Conservation (phyloP, 371 early-diverging fungal species). For the Racocetra persica region DNA sequence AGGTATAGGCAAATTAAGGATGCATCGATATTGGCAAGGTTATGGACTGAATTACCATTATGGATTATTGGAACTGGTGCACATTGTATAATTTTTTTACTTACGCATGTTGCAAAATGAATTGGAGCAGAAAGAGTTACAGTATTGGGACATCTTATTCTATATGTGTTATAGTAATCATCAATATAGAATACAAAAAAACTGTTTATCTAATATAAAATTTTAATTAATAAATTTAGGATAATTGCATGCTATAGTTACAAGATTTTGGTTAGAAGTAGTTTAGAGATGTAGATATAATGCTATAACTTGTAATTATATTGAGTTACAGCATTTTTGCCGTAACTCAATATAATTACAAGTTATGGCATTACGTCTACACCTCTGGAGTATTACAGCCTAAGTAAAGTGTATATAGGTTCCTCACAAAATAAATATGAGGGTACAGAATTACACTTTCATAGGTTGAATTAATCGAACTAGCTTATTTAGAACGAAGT, state of each 20-base stretch:
- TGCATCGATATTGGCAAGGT: conserved; percentile 1
- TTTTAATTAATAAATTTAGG: not conserved
- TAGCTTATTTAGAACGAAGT: too few species aligned
- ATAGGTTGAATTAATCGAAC: too few species aligned
- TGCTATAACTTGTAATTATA: too few species aligned
- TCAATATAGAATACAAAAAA: conserved; percentile 8
- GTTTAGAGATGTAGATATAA: too few species aligned
- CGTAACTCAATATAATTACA: too few species aligned
- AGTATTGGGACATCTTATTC: not conserved
- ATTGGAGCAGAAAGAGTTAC: not conserved
- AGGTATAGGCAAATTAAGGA: not conserved
- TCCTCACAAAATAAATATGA: too few species aligned
- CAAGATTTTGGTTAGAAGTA: too few species aligned
- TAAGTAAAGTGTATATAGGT: too few species aligned
- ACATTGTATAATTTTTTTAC: not conserved
- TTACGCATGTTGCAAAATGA: conserved; percentile 10
- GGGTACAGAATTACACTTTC: too few species aligned
- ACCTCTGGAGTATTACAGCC: too few species aligned
- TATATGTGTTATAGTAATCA: conserved; percentile 6
- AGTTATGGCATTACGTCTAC: too few species aligned
- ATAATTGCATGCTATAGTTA: not conserved
- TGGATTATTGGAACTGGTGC: not conserved
- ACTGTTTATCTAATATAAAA: not conserved
- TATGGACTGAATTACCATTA: conserved; percentile 10
- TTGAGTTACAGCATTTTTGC: too few species aligned